These are phyloP conservation scores for Coix lacrymajobi DNA, from an alignment of 176 grass and related monocot genomes.

Conservation along the genomic window DNA sequence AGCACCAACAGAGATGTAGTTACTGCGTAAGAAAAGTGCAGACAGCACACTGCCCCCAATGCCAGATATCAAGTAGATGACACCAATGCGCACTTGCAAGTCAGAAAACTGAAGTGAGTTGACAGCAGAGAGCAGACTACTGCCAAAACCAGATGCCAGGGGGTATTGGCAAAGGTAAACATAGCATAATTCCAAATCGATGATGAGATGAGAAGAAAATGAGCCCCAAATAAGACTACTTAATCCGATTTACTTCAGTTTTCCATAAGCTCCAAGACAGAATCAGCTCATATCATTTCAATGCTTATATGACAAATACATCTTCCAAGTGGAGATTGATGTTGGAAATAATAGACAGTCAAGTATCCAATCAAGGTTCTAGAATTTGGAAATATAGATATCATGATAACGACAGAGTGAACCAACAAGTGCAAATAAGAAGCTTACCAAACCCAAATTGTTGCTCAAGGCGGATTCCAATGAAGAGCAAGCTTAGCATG, in stretches of 20 bases:
- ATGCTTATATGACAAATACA: background rate
- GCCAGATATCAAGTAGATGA: constrained; percentile 77
- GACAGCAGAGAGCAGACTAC: background rate
- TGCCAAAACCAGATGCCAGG: background rate
- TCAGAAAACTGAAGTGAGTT: constrained; percentile 13
- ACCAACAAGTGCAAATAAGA: background rate
- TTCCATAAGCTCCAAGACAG: background rate
- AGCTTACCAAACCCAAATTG: constrained; percentile 93
- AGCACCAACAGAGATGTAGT: constrained; percentile 71
- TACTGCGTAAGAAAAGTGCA: constrained; percentile 53
- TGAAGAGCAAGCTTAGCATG: constrained; percentile 88
- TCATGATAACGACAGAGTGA: background rate
- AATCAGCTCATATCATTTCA: background rate
- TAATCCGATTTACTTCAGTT: background rate
- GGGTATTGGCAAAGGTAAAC: background rate
- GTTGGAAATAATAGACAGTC: background rate
- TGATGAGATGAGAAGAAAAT: background rate
- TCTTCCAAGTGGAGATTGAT: background rate
- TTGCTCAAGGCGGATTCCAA: constrained; percentile 89
- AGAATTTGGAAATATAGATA: background rate
- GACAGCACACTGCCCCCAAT: constrained; percentile 79
- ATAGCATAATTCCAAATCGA: background rate
- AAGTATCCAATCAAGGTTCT: background rate
- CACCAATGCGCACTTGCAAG: constrained; percentile 63
- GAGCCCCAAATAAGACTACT: background rate